Evolutionary conservation across 2,329 filamentous ascomycete species (phyloP), one percentile per base, ranked within the genome.

Genomic region (Apiospora hydei): DNA sequence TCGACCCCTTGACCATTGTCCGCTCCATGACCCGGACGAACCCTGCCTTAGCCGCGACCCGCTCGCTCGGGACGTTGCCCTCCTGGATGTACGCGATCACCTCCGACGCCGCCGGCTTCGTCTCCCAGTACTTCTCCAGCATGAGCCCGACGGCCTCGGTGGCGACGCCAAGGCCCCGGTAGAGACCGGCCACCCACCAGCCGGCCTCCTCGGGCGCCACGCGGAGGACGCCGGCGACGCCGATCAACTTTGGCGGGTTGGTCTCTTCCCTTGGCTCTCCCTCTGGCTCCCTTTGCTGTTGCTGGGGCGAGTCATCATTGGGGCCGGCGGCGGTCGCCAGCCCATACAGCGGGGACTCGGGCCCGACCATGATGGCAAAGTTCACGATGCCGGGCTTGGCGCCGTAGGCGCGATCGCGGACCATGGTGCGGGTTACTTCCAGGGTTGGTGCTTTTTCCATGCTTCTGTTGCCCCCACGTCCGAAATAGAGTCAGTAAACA

Each of bases 281-380:
- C 18, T 7, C 21, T 10, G 10, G 26, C 4, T 26, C 3, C 14
- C 49, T 24, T 16, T 16, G 26, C 26, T 34, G 24, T 8, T 51
- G 51, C 18, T 30, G 51, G 0, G n/a, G n/a, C 51, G 24, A 14
- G 4, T n/a, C 46, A 21, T 47, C 16, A 21, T 8, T 21, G 10
- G 66, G n/a, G 3, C 14, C 26, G 66, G 41, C 0, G n/a, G 26
- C 18, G 34, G n/a, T 10, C 21, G 10, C 47, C 1, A 53, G 46
- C 24, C 14, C 30, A 21, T 53, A 57, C 18, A 69, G 47, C n/a
- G 68, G 46, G 1, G 68, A 69, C 14, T 34, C n/a, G 34, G 68
- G 46, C 68, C 46, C 46, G 46, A 24, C 68, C 68, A 69, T 57
- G 68, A 69, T 57, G 68, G 68, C 68, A 14, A 69, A 69, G 68